phyloP scores from a whole-genome alignment of 106 monocot species.

The Dioscorea dumetorum region DNA sequence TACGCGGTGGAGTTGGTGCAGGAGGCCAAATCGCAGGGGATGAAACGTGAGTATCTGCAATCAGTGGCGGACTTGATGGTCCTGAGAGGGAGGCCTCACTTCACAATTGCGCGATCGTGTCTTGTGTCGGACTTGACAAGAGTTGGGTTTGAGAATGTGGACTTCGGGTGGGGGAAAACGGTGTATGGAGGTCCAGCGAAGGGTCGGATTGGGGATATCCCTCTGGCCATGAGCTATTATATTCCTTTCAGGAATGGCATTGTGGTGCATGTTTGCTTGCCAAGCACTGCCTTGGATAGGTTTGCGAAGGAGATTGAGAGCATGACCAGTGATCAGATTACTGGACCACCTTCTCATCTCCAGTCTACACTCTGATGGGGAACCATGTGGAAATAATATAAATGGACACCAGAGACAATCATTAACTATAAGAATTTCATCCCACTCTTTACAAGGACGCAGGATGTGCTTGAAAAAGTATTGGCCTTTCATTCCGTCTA shows the following conservation, averaged over 20 bases:
- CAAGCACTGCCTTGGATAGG: conserved; percentile 1
- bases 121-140: conserved; percentile 10
- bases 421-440: no score
- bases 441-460: no score
- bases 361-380: not conserved
- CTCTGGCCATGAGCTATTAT: conserved; percentile 1
- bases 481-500: no score
- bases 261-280: conserved; percentile 1
- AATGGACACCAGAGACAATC: no score
- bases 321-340: not conserved
- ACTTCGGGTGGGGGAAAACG: conserved; percentile 13
- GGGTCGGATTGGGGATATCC: not conserved
- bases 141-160: not conserved
- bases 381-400: not conserved
- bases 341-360: not conserved
- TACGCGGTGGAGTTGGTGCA: conserved; percentile 13
- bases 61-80: conserved; percentile 18
- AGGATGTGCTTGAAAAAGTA: no score
- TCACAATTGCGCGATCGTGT: not conserved
- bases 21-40: conserved; percentile 17
- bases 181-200: conserved; percentile 6
- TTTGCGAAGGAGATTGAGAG: conserved; percentile 5
- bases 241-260: conserved; percentile 1
- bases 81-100: not conserved
- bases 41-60: not conserved